Evolutionary conservation across 768 basidiomycete species (phyloP).

Genomic region (Tricholoma bakamatsutake): DNA sequence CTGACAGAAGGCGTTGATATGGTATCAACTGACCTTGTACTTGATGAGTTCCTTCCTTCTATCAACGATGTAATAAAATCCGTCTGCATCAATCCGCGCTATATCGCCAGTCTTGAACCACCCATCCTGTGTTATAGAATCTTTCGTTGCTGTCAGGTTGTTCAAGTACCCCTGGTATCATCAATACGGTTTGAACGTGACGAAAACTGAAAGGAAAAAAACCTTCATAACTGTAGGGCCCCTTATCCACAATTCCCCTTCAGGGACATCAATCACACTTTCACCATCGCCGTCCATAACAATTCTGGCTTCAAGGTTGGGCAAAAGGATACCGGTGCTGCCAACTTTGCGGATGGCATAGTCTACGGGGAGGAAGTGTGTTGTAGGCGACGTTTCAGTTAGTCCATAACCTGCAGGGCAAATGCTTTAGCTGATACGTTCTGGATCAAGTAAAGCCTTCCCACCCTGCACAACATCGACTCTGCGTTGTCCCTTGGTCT

Average conservation of each 20-base stretch:
- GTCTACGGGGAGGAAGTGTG: slow-evolving; percentile 45
- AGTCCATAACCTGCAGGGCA: slow-evolving; percentile 57
- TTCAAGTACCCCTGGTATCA: slow-evolving; percentile 64
- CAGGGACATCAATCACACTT: slow-evolving; percentile 38
- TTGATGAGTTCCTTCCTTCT: slow-evolving; percentile 72
- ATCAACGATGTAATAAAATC: slow-evolving; percentile 72
- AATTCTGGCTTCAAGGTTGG: slow-evolving; percentile 72
- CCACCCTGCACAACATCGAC: slow-evolving; percentile 48
- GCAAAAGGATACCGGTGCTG: slow-evolving; percentile 61
- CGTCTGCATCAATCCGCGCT: slow-evolving; percentile 57
- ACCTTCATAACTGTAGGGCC: slow-evolving; percentile 82
- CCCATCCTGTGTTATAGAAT: slow-evolving; percentile 61
- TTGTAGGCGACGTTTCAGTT: slow-evolving; percentile 78
- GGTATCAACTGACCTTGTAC: slow-evolving; percentile 46
- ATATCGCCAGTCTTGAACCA: slow-evolving; percentile 94
- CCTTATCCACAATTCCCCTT: slow-evolving; percentile 75
- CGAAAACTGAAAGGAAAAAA: not conserved
- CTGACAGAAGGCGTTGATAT: not conserved
- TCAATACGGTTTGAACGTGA: not conserved
- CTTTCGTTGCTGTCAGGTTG: slow-evolving; percentile 62
- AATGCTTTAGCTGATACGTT: not conserved
- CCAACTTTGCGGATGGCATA: slow-evolving; percentile 48
- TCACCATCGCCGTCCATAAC: slow-evolving; percentile 58
- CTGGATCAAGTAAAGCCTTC: not conserved
- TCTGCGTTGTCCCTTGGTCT: slow-evolving; percentile 28